phyloP scores from a whole-genome alignment of 2,329 filamentous ascomycete genomes.

The Bertia moriformis region DNA sequence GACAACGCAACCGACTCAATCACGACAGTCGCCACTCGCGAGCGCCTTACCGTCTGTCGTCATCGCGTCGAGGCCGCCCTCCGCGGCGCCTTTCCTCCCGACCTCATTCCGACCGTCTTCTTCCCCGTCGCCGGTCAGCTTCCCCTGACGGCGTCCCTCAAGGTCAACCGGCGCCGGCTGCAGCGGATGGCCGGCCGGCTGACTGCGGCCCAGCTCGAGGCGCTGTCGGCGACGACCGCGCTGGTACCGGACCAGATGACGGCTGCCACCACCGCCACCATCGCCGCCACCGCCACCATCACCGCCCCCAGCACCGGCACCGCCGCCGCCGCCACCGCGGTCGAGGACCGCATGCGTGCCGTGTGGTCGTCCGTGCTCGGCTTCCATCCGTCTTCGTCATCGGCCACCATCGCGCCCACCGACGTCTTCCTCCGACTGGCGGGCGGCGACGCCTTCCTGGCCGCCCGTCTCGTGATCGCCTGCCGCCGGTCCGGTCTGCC shows the following conservation, averaged over 20 bases:
- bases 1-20: neutral
- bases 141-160: slow-evolving; percentile 31
- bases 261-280: no score
- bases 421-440: slow-evolving; percentile 26
- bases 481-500: slow-evolving; percentile 26
- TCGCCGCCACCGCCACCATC: no score
- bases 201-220: slow-evolving; percentile 25
- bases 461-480: slow-evolving; percentile 24
- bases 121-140: slow-evolving; percentile 31
- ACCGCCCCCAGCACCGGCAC: no score
- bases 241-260: slow-evolving; percentile 17
- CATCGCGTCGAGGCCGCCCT: no score
- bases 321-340: slow-evolving; percentile 29
- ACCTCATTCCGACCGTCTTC: slow-evolving; percentile 30
- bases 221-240: slow-evolving; percentile 21
- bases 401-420: slow-evolving; percentile 21
- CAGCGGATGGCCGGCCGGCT: slow-evolving; percentile 26
- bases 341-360: slow-evolving; percentile 28
- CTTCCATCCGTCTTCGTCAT: no score
- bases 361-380: slow-evolving; percentile 30
- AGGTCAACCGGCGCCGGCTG: slow-evolving; percentile 31
- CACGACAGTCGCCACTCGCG: neutral
- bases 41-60: no score
- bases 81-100: slow-evolving; percentile 18
- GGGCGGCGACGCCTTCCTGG: slow-evolving; percentile 30